phyloP scores from a whole-genome alignment of 148 eudicot genomes.

The Vaccinium darrowii region DNA sequence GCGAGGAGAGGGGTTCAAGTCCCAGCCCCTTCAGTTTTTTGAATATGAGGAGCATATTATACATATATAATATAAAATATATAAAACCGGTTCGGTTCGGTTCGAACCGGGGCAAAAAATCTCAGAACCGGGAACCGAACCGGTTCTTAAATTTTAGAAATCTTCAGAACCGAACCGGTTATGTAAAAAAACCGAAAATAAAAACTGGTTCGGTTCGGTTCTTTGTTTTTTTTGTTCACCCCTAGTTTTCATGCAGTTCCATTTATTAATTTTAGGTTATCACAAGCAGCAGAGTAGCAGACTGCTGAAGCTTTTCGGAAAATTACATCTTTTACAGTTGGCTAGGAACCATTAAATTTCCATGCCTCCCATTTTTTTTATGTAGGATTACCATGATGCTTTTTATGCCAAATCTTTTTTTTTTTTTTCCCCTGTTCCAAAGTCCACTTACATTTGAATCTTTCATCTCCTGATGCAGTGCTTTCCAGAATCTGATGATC shows the following conservation, averaged over 20 bases:
- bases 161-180: too few species aligned
- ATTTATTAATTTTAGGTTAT: background rate
- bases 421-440: background rate
- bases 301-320: background rate
- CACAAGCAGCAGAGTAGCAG: background rate
- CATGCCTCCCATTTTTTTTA: background rate
- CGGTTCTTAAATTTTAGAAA: too few species aligned
- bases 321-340: background rate
- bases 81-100: too few species aligned
- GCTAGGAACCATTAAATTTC: background rate
- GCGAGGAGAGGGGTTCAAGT: too few species aligned
- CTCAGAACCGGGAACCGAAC: too few species aligned
- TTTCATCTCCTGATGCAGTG: slow-evolving; percentile 42
- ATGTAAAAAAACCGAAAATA: too few species aligned
- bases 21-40: too few species aligned
- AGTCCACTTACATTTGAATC: background rate
- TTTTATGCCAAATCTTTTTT: background rate
- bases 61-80: too few species aligned
- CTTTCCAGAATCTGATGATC: slow-evolving; percentile 40
- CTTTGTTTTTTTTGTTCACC: too few species aligned
- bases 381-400: background rate
- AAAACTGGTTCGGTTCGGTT: too few species aligned
- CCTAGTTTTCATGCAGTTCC: background rate
- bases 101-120: too few species aligned
- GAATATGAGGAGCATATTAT: too few species aligned